Conservation (phyloP, 106 monocot genomes). For the Apostasia ramifera region DNA sequence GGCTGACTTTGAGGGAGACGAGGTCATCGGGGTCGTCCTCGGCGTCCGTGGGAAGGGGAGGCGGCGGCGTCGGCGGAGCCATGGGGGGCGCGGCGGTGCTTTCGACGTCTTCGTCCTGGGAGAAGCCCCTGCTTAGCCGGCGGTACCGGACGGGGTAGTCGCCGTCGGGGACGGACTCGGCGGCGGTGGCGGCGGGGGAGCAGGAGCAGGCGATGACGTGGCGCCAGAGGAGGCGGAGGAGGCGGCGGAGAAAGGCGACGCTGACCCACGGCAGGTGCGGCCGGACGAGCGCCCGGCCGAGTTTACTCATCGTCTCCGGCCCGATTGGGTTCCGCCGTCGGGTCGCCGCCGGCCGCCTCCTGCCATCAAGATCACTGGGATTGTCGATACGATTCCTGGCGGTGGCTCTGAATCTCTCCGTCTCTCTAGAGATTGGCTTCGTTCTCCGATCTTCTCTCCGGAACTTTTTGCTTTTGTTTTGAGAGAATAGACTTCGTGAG, state of each 20-base stretch:
- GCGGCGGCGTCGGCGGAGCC: not conserved
- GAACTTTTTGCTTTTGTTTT: too few species aligned
- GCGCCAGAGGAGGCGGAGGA: slow-evolving; percentile 20
- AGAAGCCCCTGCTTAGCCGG: slow-evolving; percentile 1
- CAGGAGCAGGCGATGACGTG: slow-evolving; percentile 12
- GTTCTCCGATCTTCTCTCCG: too few species aligned
- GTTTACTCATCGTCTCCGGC: slow-evolving; percentile 7
- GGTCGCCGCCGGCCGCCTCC: not conserved
- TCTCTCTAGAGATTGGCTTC: too few species aligned
- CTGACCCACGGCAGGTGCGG: slow-evolving; percentile 9
- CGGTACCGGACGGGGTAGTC: not conserved
- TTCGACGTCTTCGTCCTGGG: not conserved
- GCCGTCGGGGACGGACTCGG: not conserved
- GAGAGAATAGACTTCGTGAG: too few species aligned
- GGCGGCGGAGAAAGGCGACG: slow-evolving; percentile 13
- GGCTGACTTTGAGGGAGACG: slow-evolving; percentile 65
- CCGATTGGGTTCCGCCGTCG: too few species aligned
- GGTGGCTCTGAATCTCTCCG: too few species aligned
- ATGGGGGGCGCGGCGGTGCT: not conserved
- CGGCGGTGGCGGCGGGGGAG: not conserved
- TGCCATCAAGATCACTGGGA: too few species aligned
- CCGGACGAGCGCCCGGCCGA: slow-evolving; percentile 8
- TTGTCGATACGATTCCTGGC: too few species aligned
- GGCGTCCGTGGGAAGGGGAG: not conserved
- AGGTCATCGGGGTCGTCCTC: slow-evolving; percentile 35